Conservation (phyloP, 2,329 filamentous ascomycete genomes). For the Albifimbria verrucaria region DNA sequence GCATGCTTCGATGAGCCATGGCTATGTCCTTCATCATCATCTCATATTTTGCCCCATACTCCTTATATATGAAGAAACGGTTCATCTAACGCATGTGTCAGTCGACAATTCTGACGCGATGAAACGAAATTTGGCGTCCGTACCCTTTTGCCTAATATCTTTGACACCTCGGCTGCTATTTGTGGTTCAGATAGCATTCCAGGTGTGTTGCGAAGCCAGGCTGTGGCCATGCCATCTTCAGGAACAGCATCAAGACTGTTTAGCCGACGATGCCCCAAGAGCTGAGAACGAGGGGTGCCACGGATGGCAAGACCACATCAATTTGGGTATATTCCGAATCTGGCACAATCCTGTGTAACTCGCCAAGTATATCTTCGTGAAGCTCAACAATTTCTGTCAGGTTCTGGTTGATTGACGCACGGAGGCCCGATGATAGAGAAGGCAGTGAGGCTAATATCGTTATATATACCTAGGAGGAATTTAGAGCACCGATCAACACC, state of each 20-base stretch:
- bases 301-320: constrained; percentile 8
- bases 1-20: constrained; percentile 63
- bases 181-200: constrained; percentile 57
- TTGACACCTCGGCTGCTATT: constrained; percentile 58
- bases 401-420: constrained; percentile 74
- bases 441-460: constrained; percentile 72
- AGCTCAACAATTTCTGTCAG: constrained; percentile 76
- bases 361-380: constrained; percentile 76
- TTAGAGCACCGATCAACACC: constrained; percentile 9
- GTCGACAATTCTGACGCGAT: not conserved
- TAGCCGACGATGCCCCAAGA: constrained; percentile 40
- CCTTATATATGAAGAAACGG: constrained; percentile 82
- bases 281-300: constrained; percentile 10
- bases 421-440: constrained; percentile 58
- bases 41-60: constrained; percentile 88
- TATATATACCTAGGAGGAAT: constrained; percentile 60
- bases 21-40: constrained; percentile 77
- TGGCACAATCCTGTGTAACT: constrained; percentile 69
- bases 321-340: constrained; percentile 59
- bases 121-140: not conserved
- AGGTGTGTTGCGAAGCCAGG: constrained; percentile 43
- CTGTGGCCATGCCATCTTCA: constrained; percentile 33
- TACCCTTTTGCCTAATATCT: constrained; percentile 59
- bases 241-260: constrained; percentile 44
- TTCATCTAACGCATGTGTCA: constrained; percentile 57